Percentiles rank a stretch among this genome's conserved stretches.
Conservation (phyloP, 2,329 filamentous ascomycete genomes). For the Colletotrichum paranaense region DNA sequence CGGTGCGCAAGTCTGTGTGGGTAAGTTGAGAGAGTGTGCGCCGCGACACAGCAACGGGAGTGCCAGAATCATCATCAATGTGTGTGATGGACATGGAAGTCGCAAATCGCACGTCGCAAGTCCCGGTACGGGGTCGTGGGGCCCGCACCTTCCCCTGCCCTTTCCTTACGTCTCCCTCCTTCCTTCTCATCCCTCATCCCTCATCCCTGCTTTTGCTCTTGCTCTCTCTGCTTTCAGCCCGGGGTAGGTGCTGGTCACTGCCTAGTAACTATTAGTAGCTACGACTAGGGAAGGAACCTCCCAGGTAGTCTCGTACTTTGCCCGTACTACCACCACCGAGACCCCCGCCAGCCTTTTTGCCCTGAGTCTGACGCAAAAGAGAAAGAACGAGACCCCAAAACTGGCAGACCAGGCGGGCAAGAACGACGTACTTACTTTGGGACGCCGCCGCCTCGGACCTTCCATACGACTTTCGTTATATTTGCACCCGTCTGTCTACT, state of each 20-base stretch:
- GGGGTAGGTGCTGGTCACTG: conserved; percentile 16
- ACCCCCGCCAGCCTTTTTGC: neutral
- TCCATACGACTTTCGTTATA: conserved; percentile 11
- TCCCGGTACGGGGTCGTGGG: neutral
- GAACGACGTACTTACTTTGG: neutral
- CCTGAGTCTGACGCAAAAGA: neutral
- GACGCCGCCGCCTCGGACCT: conserved; percentile 18
- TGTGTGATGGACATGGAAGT: neutral
- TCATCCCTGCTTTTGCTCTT: conserved; percentile 12
- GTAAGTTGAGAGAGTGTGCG: neutral
- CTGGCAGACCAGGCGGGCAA: neutral
- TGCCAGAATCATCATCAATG: too few species aligned
- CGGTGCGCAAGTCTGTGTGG: neutral
- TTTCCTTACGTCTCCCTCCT: conserved; percentile 13
- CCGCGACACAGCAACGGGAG: too few species aligned
- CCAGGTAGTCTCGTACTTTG: neutral
- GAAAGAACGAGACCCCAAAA: neutral
- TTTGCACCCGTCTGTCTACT: conserved; percentile 5
- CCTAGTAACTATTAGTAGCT: neutral
- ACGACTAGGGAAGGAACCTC: neutral
- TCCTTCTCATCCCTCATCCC: conserved; percentile 15
- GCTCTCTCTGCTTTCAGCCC: conserved; percentile 25
- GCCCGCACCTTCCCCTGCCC: neutral
- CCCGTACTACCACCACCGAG: conserved; percentile 13
- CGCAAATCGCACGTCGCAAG: neutral